Base-by-base conservation (phyloP, 2,329 filamentous ascomycete genomes). In the Microsporum ferrugineum region DNA sequence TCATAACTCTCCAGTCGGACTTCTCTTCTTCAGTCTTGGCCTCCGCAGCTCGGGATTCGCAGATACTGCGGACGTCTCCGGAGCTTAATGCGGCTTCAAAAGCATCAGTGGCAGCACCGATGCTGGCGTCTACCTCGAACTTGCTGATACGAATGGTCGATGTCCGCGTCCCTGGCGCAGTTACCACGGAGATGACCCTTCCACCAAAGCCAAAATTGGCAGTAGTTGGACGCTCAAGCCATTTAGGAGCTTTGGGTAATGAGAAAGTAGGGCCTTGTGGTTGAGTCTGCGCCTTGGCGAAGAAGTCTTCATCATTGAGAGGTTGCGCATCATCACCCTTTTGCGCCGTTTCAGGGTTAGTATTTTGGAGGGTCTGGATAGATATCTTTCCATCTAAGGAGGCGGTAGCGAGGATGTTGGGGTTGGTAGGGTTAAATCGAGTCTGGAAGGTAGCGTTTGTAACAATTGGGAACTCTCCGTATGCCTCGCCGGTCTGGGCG, bases 361-460 rank as follows among this genome's bases (percentile, higher is more conserved):
- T 96, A 74, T 94, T 96, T 71, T 99, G 94, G 45, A 96, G 82
- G 0, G 92, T 96, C 72, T 96, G 92, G 51, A 99, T 80, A 1
- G 88, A 87, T 65, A 99, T 96, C 76, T 95, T 96, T 68, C 95
- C 94, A 71, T 99, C 94, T 67, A 97, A 97, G 1, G 92, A 95
- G 7, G 95, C 94, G 17, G 94, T 97, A 17, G 95, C 95, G 57
- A 92, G 89, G 62, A 99, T 80, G 71, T 86, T 89, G 8, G 94
- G 92, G 73, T 99, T 96, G 67, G 89, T 86, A 34, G 94, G 94
- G 73, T 96, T 91, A 82, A 95, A 97, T 64, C 87, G 84, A 3
- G 94, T 96, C 71, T 92, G 86, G 79, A 99, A 99, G 4, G 91
- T 96, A 92, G 94, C 99, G 75, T 97, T 99, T n/a, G 92, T 96